Conservation (phyloP, 768 basidiomycete species). For the Termitomyces eurrhizus region DNA sequence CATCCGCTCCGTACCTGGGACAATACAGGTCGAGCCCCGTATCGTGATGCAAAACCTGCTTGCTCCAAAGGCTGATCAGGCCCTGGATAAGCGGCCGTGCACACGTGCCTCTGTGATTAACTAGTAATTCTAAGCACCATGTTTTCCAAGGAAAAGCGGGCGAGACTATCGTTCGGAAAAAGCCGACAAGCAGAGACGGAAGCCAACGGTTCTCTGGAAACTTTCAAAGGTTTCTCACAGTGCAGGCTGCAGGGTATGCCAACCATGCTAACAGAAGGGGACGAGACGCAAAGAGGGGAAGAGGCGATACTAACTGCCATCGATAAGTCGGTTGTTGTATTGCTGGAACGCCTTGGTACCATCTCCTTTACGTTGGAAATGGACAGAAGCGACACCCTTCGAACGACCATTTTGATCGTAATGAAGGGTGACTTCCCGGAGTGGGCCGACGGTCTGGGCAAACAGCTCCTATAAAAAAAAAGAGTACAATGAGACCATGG, state of each 20-base stretch:
- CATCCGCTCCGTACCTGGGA: constrained; percentile 6
- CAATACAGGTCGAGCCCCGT: background rate
- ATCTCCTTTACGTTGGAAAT: constrained; percentile 84
- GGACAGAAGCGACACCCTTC: constrained; percentile 85
- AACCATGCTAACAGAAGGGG: constrained; percentile 28
- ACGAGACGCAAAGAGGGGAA: constrained; percentile 37
- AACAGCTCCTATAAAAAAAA: constrained; percentile 76
- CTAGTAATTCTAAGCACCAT: background rate
- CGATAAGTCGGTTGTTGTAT: constrained; percentile 99
- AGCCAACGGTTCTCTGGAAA: constrained; percentile 38
- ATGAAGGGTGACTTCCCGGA: constrained; percentile 78
- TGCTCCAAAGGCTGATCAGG: constrained; percentile 11
- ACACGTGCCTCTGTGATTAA: background rate
- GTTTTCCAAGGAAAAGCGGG: constrained; percentile 7
- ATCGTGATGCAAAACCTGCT: constrained; percentile 7
- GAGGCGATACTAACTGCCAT: constrained; percentile 98
- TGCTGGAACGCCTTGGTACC: constrained; percentile 88
- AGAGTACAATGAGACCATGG: background rate
- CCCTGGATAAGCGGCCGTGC: constrained; percentile 3
- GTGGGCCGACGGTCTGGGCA: constrained; percentile 82
- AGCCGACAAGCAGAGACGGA: constrained; percentile 37
- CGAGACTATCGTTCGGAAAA: constrained; percentile 19
- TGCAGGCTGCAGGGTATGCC: constrained; percentile 19
- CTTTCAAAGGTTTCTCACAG: constrained; percentile 29
- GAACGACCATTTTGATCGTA: constrained; percentile 85